Conservation (phyloP, 106 monocot genomes). For the Dioscorea zingiberensis region DNA sequence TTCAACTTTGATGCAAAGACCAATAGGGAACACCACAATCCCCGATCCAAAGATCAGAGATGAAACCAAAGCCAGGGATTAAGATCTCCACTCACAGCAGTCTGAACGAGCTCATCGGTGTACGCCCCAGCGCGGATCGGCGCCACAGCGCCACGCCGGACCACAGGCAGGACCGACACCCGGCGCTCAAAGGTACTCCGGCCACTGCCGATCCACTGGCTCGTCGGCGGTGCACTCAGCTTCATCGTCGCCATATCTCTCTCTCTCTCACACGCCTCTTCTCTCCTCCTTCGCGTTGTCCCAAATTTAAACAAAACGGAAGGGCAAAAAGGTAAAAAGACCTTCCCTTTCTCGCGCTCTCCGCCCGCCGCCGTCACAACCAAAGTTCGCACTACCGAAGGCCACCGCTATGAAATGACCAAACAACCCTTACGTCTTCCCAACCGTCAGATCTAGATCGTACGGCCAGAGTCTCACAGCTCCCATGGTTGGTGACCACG, state of each 20-base stretch:
- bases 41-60: too few relatives aligned
- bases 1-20: too few relatives aligned
- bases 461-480: too few relatives aligned
- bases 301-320: background rate
- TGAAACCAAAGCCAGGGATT: too few relatives aligned
- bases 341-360: background rate
- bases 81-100: constrained; percentile 54
- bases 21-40: too few relatives aligned
- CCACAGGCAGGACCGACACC: constrained; percentile 6
- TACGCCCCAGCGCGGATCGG: constrained; percentile 52
- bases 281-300: background rate
- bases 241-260: constrained; percentile 41
- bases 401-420: background rate
- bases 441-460: background rate
- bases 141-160: constrained; percentile 20
- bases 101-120: constrained; percentile 74
- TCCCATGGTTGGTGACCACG: background rate
- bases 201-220: constrained; percentile 28
- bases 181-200: constrained; percentile 6
- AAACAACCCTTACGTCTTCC: background rate
- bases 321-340: background rate
- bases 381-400: background rate
- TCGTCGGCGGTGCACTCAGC: constrained; percentile 31
- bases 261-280: background rate
- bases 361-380: background rate